Evolutionary conservation across 2,329 filamentous ascomycete species (phyloP).

Genomic region (Didymella lethalis): DNA sequence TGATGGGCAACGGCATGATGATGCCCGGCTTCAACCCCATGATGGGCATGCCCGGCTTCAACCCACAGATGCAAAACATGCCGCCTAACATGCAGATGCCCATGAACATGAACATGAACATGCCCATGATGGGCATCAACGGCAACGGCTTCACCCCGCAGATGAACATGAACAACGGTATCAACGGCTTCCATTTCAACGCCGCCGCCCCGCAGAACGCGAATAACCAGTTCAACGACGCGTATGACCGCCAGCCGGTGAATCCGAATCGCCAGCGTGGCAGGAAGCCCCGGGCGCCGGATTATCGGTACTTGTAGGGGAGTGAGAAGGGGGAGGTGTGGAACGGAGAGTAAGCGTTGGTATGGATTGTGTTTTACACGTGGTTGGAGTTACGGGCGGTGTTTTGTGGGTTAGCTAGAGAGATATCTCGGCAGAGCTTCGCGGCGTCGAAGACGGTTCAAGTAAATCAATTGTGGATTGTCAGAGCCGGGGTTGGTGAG

Average conservation of each 20-base stretch:
- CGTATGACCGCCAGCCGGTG: slow-evolving; percentile 94
- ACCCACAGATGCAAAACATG: slow-evolving; percentile 15
- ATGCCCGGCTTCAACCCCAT: slow-evolving; percentile 56
- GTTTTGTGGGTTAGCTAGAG: background rate
- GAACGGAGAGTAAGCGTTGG: background rate
- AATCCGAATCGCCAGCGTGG: slow-evolving; percentile 90
- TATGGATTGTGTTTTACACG: background rate
- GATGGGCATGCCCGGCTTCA: slow-evolving; percentile 13
- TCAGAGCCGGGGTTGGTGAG: background rate
- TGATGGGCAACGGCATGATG: slow-evolving; percentile 31
- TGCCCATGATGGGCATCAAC: slow-evolving; percentile 27
- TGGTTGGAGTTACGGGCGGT: background rate
- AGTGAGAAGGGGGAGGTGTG: too few relatives aligned
- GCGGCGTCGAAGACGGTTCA: background rate
- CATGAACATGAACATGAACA: slow-evolving; percentile 19
- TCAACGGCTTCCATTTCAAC: background rate
- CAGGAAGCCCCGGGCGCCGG: slow-evolving; percentile 81
- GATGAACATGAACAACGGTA: slow-evolving; percentile 10
- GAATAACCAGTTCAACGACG: slow-evolving; percentile 61
- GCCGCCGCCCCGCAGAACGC: slow-evolving; percentile 14
- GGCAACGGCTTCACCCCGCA: slow-evolving; percentile 22
- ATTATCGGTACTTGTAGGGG: slow-evolving; percentile 60
- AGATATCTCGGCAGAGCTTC: background rate
- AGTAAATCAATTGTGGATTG: background rate
- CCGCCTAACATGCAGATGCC: background rate